Evolutionary conservation across 2,329 filamentous ascomycete genomes (phyloP).

Genomic region (Clarireedia hainanense): DNA sequence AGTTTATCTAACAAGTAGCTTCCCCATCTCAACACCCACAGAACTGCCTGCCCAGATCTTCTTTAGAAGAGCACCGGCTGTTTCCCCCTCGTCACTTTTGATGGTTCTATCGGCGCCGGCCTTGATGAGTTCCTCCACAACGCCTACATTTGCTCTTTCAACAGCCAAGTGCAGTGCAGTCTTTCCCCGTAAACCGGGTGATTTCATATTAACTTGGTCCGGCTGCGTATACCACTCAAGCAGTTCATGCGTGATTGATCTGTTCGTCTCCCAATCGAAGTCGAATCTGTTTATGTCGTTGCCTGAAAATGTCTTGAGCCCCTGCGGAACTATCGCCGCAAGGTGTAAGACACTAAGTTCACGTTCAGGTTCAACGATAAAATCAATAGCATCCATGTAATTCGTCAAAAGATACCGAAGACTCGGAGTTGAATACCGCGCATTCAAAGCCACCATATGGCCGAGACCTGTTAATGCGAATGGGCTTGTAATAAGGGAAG

Average conservation of each 20-base stretch:
- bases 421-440: neutral
- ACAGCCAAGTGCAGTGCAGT: slow-evolving; percentile 5
- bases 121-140: neutral
- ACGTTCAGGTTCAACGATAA: neutral
- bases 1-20: neutral
- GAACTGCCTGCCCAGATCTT: neutral
- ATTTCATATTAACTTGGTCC: neutral
- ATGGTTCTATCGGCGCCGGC: neutral
- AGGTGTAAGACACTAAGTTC: neutral
- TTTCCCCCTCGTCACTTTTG: neutral
- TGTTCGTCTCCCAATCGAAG: neutral
- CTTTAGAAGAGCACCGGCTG: neutral
- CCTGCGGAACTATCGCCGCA: neutral
- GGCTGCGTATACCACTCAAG: neutral
- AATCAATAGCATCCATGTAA: neutral
- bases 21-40: neutral
- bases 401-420: neutral
- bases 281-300: neutral
- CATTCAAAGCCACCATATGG: neutral
- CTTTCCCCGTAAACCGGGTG: neutral
- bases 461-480: neutral
- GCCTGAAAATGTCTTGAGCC: neutral
- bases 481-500: neutral
- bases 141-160: neutral
- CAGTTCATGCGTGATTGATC: neutral